phyloP scores from a whole-genome alignment of 2,329 filamentous ascomycete genomes.

The Diaporthe australafricana region DNA sequence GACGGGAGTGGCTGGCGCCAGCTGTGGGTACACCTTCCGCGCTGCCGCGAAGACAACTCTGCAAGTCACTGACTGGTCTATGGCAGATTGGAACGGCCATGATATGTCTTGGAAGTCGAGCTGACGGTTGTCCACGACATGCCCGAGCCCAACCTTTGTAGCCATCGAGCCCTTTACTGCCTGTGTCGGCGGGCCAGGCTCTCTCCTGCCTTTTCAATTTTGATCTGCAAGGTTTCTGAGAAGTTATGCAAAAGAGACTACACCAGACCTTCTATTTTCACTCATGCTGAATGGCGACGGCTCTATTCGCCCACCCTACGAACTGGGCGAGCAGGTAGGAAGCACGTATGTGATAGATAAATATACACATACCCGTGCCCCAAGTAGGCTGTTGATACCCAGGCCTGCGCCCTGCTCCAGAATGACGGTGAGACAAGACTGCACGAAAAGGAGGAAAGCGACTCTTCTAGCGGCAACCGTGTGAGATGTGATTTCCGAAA shows the following conservation, averaged over 20 bases:
- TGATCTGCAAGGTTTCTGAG: no score
- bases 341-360: no score
- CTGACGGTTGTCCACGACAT: not conserved
- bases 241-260: no score
- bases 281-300: no score
- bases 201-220: not conserved
- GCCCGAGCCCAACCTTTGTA: not conserved
- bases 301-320: no score
- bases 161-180: not conserved
- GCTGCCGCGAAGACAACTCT: not conserved
- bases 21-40: not conserved
- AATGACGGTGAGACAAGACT: not conserved
- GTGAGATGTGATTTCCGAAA: not conserved
- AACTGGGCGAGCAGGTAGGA: no score
- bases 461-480: not conserved
- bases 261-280: no score
- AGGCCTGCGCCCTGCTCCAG: no score
- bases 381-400: no score
- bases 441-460: no score
- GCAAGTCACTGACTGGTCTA: not conserved
- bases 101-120: not conserved
- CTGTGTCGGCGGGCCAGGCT: no score
- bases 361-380: not conserved
- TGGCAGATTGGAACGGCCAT: not conserved
- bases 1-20: constrained; percentile 2